Evolutionary conservation across 257 asterid genomes (phyloP), one percentile per base, ranked within the genome.

Genomic region (Lycium ferocissimum): DNA sequence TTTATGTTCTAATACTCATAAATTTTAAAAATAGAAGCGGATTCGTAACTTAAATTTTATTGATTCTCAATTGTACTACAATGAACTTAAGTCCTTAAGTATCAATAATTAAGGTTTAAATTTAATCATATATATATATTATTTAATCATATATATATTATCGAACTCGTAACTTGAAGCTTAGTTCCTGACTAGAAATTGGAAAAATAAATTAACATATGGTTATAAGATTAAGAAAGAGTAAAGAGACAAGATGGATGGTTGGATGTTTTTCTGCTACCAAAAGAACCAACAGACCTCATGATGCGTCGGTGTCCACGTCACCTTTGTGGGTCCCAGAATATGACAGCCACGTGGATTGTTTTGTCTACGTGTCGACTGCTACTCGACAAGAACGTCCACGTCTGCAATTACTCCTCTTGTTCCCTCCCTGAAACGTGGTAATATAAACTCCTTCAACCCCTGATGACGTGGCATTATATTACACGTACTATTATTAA

Each of bases 321-420:
- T 86, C 66, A 63, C 14, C 47, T 10, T 6, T 4, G 45, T 37
- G 67, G 91, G 88, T 12, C 89, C 89, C 62, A 43, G 93, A 89
- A 4, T 78, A 43, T 49, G 92, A 90, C 90, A 15, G 83, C 91
- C 90, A 89, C 92, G 87, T 92, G 90, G 93, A 83, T n/a, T 51
- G 45, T 20, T 57, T 43, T 84, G 14, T 56, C 72, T 67, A 20
- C 65, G 14, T 15, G 73, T 79, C 84, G 51, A 10, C 22, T 59
- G 4, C 8, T 20, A 81, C 76, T 38, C 43, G 85, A 83, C 81
- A 49, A 45, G 75, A 40, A 67, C 43, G 59, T 65, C 85, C 90
- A 84, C 87, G 88, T 85, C 92, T 67, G 67, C 40, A 17, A 10
- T 51, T 72, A 87, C 82, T 87, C 14, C 22, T 0, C 57, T 63